Conservation (phyloP, 495 filamentous ascomycete species). For the Aspergillus nanangensis region DNA sequence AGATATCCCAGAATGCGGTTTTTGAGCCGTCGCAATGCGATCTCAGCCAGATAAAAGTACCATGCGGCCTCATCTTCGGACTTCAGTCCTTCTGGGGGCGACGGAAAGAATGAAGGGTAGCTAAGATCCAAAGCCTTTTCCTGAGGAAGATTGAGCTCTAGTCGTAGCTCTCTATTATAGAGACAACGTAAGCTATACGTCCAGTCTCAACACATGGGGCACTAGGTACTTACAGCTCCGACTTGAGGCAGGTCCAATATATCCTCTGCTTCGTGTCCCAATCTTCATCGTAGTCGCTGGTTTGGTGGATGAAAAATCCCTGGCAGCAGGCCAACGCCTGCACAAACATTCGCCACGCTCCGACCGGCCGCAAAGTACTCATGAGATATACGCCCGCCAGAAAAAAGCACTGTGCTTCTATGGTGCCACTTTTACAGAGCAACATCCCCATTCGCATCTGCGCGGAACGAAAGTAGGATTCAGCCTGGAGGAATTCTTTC, state of each 20-base stretch:
- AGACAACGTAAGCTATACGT: too few species aligned
- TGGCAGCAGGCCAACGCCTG: constrained; percentile 22
- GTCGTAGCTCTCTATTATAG: too few species aligned
- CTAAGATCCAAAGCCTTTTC: too few species aligned
- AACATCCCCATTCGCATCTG: too few species aligned
- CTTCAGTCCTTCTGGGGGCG: constrained; percentile 18
- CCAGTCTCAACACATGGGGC: constrained; percentile 5
- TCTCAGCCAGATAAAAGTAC: constrained; percentile 42
- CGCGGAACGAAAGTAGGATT: too few species aligned
- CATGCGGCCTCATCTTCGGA: constrained; percentile 23
- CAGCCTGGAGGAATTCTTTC: too few species aligned
- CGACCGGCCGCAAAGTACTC: constrained; percentile 18
- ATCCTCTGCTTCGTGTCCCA: constrained; percentile 15
- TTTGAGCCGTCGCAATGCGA: constrained; percentile 29
- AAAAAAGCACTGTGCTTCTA: constrained; percentile 29
- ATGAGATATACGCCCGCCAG: constrained; percentile 25
- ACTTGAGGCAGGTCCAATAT: constrained; percentile 38
- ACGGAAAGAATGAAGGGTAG: too few species aligned
- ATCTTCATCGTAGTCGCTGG: constrained; percentile 1
- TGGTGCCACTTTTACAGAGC: too few species aligned
- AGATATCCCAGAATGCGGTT: too few species aligned
- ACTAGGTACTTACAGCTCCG: constrained; percentile 18
- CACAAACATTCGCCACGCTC: constrained; percentile 26
- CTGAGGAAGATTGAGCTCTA: too few species aligned
- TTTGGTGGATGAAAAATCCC: too few species aligned